Evolutionary conservation across 2,329 filamentous ascomycete genomes (phyloP).

Genomic region (Laburnicola sp.): DNA sequence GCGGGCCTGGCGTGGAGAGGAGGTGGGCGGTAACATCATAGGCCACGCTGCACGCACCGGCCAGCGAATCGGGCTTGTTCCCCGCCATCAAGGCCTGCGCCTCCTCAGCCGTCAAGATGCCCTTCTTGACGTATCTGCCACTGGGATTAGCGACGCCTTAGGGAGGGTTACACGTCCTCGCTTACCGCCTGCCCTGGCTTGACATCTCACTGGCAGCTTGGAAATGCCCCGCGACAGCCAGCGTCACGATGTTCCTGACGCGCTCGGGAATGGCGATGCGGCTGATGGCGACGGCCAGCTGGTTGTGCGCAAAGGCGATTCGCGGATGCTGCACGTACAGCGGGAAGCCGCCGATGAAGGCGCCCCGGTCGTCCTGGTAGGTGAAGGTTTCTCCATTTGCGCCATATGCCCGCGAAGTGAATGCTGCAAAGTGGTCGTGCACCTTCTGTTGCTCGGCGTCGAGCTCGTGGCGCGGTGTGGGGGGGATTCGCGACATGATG

Average conservation of each 20-base stretch:
- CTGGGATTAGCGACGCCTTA: too few relatives aligned
- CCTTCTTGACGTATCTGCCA: too few relatives aligned
- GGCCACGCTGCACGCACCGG: slow-evolving; percentile 3
- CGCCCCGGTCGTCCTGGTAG: slow-evolving; percentile 8
- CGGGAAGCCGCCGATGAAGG: slow-evolving; percentile 7
- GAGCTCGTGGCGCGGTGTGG: slow-evolving; percentile 6
- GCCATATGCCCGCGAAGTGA: slow-evolving; percentile 7
- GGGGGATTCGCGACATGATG: slow-evolving; percentile 10
- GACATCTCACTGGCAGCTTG: slow-evolving; percentile 7
- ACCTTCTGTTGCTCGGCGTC: slow-evolving; percentile 8
- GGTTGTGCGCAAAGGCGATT: slow-evolving; percentile 8
- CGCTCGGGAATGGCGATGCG: slow-evolving; percentile 8
- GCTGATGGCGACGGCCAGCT: slow-evolving; percentile 5
- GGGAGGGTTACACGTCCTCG: neutral
- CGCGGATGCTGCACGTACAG: slow-evolving; percentile 9
- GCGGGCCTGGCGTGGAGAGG: too few relatives aligned
- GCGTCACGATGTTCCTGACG: slow-evolving; percentile 8
- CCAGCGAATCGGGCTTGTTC: slow-evolving; percentile 5
- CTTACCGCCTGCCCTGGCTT: slow-evolving; percentile 8
- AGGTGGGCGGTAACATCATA: too few relatives aligned
- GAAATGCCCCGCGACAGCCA: slow-evolving; percentile 8
- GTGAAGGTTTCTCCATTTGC: slow-evolving; percentile 9
- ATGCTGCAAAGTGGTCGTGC: slow-evolving; percentile 8
- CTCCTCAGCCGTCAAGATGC: slow-evolving; percentile 3
- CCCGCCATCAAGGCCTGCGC: slow-evolving; percentile 6